phyloP scores from a whole-genome alignment of 2,329 filamentous ascomycete species.

The Arachnomyces sp. region DNA sequence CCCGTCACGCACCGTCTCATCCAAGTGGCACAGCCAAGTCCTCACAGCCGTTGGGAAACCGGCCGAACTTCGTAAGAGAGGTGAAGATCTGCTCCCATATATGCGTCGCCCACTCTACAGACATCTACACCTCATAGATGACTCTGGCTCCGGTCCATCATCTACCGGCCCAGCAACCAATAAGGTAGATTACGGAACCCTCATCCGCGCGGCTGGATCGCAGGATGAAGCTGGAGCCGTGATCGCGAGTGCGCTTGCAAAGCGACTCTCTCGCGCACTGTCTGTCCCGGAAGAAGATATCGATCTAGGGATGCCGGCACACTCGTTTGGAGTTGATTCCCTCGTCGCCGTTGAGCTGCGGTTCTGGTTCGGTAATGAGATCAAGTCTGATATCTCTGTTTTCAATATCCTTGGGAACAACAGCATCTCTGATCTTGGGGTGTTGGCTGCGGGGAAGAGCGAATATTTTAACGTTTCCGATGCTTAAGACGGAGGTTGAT shows the following conservation, averaged over 20 bases:
- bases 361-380: constrained; percentile 30
- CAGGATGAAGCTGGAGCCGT: constrained; percentile 9
- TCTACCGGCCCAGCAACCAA: not conserved
- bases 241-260: constrained; percentile 18
- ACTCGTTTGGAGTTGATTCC: constrained; percentile 33
- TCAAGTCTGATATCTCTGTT: constrained; percentile 25
- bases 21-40: too few species aligned
- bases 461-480: too few species aligned
- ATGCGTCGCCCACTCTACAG: too few species aligned
- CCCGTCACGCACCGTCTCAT: constrained; percentile 2
- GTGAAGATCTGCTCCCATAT: too few species aligned
- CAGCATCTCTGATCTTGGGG: not conserved
- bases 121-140: constrained; percentile 1
- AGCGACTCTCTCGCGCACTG: constrained; percentile 27
- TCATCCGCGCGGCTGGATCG: constrained; percentile 12
- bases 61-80: too few species aligned
- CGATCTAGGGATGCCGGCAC: constrained; percentile 19
- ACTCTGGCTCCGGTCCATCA: constrained; percentile 1
- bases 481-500: too few species aligned
- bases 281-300: constrained; percentile 23
- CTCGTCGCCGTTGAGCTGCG: constrained; percentile 39
- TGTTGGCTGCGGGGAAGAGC: not conserved
- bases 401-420: constrained; percentile 33
- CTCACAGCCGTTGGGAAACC: too few species aligned
- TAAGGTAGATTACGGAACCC: constrained; percentile 5